A percentile compares a stretch with the other conserved stretches of the same genome.
phyloP scores from a whole-genome alignment of 2,329 filamentous ascomycete genomes.

The Colletotrichum sidae region DNA sequence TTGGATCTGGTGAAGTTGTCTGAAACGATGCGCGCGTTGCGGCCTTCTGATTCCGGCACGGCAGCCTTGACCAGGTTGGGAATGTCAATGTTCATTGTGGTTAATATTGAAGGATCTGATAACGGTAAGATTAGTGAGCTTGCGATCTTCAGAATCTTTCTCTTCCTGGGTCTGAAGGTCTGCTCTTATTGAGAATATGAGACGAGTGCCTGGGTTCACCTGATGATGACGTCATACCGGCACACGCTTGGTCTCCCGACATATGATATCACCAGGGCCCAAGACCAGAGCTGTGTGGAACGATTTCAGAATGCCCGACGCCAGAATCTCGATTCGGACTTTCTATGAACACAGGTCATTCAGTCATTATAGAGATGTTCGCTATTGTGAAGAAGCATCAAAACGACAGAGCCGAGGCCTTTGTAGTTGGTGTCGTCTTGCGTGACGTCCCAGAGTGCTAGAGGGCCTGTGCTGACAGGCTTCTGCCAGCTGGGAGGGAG shows the following conservation, averaged over 20 bases:
- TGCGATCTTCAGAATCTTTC: not conserved
- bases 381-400: too few relatives aligned
- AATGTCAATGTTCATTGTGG: slow-evolving; percentile 43
- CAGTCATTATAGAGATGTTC: too few relatives aligned
- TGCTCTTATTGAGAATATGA: slow-evolving; percentile 1
- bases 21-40: slow-evolving; percentile 46
- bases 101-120: not conserved
- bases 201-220: slow-evolving; percentile 4
- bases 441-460: too few relatives aligned
- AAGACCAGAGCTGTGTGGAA: not conserved
- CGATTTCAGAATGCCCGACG: not conserved
- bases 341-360: too few relatives aligned
- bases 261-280: slow-evolving; percentile 23
- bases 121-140: not conserved
- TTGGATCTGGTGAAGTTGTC: slow-evolving; percentile 48
- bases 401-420: too few relatives aligned
- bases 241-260: slow-evolving; percentile 4
- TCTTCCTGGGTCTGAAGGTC: too few relatives aligned
- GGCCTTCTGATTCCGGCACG: slow-evolving; percentile 46
- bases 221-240: slow-evolving; percentile 22
- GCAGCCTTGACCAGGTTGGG: slow-evolving; percentile 46
- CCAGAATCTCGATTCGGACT: not conserved
- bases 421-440: too few relatives aligned
- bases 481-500: too few relatives aligned
- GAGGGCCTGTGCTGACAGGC: too few relatives aligned